Evolutionary conservation across 345 rosid species (phyloP).

Genomic region (Iberis pinnata): DNA sequence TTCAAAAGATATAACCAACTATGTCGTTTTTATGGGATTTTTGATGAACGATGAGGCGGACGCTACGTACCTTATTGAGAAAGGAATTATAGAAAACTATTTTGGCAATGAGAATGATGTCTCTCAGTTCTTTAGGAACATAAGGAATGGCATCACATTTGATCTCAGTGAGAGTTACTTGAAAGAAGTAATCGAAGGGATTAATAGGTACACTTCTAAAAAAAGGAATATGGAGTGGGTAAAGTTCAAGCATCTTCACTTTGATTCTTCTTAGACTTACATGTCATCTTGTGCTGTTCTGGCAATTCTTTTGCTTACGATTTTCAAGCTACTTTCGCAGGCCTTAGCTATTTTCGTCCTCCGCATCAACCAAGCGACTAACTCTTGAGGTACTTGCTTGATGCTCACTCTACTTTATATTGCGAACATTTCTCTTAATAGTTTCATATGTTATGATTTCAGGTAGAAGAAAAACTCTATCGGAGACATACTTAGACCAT

Average conservation of each 20-base stretch:
- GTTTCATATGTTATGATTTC: too few relatives aligned
- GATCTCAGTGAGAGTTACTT: conserved; percentile 1
- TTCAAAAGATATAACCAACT: not conserved
- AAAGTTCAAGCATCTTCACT: conserved; percentile 5
- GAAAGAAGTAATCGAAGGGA: conserved; percentile 3
- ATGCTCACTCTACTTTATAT: too few relatives aligned
- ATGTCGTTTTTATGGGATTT: conserved; percentile 9
- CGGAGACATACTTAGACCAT: too few relatives aligned
- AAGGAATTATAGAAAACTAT: conserved; percentile 4
- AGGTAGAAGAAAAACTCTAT: too few relatives aligned
- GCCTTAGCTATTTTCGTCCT: not conserved
- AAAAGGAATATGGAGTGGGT: conserved; percentile 2
- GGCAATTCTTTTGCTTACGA: not conserved
- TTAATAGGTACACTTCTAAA: not conserved
- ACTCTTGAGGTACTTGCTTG: too few relatives aligned
- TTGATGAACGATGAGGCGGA: conserved; percentile 4
- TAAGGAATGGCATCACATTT: not conserved
- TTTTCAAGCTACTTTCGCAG: not conserved
- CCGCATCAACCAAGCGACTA: not conserved
- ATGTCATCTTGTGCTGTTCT: conserved; percentile 3
- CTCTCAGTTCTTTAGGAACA: conserved; percentile 3
- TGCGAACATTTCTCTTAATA: too few relatives aligned
- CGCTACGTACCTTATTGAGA: conserved; percentile 7
- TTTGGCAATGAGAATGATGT: conserved; percentile 3
- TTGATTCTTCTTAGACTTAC: not conserved